Base-by-base conservation (phyloP, 2,329 filamentous ascomycete species). In the Alternaria postmessia region DNA sequence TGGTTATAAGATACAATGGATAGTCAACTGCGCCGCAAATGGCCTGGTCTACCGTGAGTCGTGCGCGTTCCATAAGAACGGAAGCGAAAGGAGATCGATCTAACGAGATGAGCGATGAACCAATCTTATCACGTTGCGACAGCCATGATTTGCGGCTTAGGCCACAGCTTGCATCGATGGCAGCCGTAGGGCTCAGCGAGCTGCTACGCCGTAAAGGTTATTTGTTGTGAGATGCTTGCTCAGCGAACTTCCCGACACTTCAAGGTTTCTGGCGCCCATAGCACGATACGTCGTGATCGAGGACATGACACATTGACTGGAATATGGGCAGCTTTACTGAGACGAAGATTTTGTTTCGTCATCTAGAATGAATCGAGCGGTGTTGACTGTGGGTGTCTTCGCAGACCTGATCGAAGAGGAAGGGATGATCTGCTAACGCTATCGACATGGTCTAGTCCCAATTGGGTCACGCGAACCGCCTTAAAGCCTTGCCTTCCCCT, bases 271-370 rank as follows among this genome's bases (percentile, higher is more conserved):
- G 28, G 28, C 1, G 0, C 9, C 28, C 28, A 11, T 11, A 30
- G 3, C 28, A 30, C 8, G 28, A 11, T 5, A 4, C 5, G 3
- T 30, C 1, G 28, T 30, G 11, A 30, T 5, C 4, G 3, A 30
- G 4, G 4, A 30, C 9, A 5, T 12, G 9, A 11, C 11, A 4
- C 28, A 30, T 30, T 30, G 28, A 0, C 1, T 0, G 28, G 0
- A 12, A 22, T 22, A 22, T 22, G 22, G 22, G 1, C 1, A 22
- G 4, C 4, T 22, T 22, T 22, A 4, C 22, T 22, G 1, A 22
- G 1, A 22, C 22, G 22, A 22, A 22, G 22, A 22, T 22, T 22
- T 1, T 22, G 22, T 22, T 22, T 5, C 1, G 1, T 30, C 28
- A 30, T 30, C 4, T 30, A 11, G 28, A 5, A 30, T 30, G 28